A percentile compares a stretch with the other conserved stretches of the same genome.
These are phyloP conservation scores for Grigorovia jiainica DNA, from an alignment of 805 yeast genomes.

Conservation along the genomic window DNA sequence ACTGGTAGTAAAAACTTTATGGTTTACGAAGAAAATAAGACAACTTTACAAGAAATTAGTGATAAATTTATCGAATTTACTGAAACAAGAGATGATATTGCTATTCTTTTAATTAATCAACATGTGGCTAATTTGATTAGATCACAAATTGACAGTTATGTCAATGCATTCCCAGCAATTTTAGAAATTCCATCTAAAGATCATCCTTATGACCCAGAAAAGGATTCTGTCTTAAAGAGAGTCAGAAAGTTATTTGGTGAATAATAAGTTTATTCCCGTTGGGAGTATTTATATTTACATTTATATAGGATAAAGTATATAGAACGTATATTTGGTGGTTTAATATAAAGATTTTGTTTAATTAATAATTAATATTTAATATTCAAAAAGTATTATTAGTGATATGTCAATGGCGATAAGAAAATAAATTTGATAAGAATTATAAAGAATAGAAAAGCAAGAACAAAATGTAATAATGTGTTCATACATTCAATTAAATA, in stretches of 20 bases:
- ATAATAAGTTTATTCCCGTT: conserved; percentile 7
- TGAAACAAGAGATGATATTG: conserved; percentile 72
- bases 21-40: conserved; percentile 69
- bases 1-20: conserved; percentile 63
- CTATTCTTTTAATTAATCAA: conserved; percentile 86
- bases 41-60: conserved; percentile 66
- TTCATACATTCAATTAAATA: too few relatives aligned
- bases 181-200: conserved; percentile 97
- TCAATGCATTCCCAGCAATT: conserved; percentile 91
- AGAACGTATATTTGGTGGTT: neutral
- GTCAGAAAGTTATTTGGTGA: conserved; percentile 95
- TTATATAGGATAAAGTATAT: neutral
- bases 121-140: conserved; percentile 89
- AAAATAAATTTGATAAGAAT: too few relatives aligned
- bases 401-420: too few relatives aligned
- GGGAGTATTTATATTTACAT: neutral
- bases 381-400: too few relatives aligned
- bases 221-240: conserved; percentile 88
- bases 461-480: too few relatives aligned
- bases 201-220: conserved; percentile 97
- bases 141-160: conserved; percentile 67
- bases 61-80: conserved; percentile 70
- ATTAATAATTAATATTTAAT: too few relatives aligned
- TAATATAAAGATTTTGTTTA: too few relatives aligned
- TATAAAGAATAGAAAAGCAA: too few relatives aligned